These are phyloP conservation scores for Phytophthora citrophthora DNA, from an alignment of 352 stramenopile species.

Conservation along the genomic window DNA sequence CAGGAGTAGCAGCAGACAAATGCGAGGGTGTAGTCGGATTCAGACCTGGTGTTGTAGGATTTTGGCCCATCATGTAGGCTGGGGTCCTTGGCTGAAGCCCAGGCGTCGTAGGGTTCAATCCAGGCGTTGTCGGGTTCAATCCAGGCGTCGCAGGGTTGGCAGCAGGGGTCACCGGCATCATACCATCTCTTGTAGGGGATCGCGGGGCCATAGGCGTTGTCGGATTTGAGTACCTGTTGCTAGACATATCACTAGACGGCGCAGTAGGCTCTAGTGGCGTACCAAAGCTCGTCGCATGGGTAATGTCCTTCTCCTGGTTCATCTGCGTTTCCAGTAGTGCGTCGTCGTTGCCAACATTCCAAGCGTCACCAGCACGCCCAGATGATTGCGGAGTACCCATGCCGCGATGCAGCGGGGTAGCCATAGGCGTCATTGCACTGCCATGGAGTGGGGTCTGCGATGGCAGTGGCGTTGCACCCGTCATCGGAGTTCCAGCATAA, in stretches of 20 bases:
- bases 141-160: conserved; percentile 79
- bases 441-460: conserved; percentile 86
- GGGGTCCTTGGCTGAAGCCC: conserved; percentile 78
- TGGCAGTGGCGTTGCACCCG: conserved; percentile 75
- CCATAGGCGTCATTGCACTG: conserved; percentile 88
- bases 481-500: conserved; percentile 81
- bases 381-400: conserved; percentile 79
- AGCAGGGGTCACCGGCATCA: conserved; percentile 73
- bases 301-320: conserved; percentile 92
- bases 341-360: conserved; percentile 90
- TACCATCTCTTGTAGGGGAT: conserved; percentile 68
- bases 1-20: conserved; percentile 74
- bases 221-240: conserved; percentile 59
- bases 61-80: conserved; percentile 50
- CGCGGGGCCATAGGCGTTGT: conserved; percentile 62
- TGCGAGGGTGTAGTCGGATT: conserved; percentile 78
- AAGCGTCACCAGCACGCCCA: conserved; percentile 67
- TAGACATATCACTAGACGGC: conserved; percentile 66
- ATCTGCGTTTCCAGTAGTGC: conserved; percentile 85
- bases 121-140: conserved; percentile 84
- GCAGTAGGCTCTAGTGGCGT: conserved; percentile 80
- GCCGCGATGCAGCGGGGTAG: conserved; percentile 83
- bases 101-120: conserved; percentile 57
- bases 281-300: conserved; percentile 87
- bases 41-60: conserved; percentile 80